Base-by-base conservation (phyloP, 2,329 filamentous ascomycete genomes). In the Ascochyta fabae region DNA sequence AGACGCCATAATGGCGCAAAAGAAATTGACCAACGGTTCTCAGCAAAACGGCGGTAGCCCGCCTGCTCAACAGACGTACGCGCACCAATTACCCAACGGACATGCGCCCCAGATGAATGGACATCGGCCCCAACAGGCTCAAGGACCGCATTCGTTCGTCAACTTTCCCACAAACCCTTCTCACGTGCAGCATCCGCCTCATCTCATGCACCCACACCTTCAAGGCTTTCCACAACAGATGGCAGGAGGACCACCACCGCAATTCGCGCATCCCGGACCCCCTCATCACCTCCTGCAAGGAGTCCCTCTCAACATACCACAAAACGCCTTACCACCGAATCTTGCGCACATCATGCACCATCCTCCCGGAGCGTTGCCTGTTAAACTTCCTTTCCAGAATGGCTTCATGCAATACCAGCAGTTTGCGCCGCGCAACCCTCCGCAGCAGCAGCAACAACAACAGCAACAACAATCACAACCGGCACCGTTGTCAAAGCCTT, bases 1-100 rank as follows among this genome's bases (percentile, higher is more conserved):
- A 22, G 73, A 75, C 31, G 71, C 71, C 10, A 53, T 75, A 13
- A 60, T 73, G 42, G 73, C 72, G 33, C 68, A 67, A 13, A 74
- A 96, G 72, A 92, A 94, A 61, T 90, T 85, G 61, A 93, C 91
- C 74, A 80, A 90, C 12, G 84, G 88, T 26, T 53, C 55, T 3
- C 54, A 64, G 84, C 26, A 62, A 16, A 69, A 71, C 22, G 65
- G 59, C 24, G 53, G 40, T 3, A 58, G 80, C 50, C 77, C 60
- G 36, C 57, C 62, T 4, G 35, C 46, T 9, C 60, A 67, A 29
- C 60, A 65, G 19, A 53, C 57, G 27, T 61, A 65, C 29, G 40
- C 58, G 36, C 57, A 62, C 24, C 59, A 67, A 41, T 41, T 48
- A 16, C 44, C 54, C 6, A 69, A 69, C 22, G 65, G 66, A 9